These are phyloP conservation scores for Candida multigemmis DNA, from an alignment of 805 yeast species.

Conservation along the genomic window DNA sequence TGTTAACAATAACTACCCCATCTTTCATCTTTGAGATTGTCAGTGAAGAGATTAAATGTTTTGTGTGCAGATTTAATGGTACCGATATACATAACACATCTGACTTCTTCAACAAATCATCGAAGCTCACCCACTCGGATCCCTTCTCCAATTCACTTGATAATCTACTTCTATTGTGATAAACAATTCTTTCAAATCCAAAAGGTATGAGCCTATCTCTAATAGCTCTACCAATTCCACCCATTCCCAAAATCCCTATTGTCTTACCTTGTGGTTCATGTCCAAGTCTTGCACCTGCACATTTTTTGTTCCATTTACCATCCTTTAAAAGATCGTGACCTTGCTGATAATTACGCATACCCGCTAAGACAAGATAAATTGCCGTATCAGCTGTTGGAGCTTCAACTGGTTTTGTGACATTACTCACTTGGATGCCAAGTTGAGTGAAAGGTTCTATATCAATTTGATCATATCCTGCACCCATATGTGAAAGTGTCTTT, in stretches of 20 bases:
- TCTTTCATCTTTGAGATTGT: slow-evolving; percentile 63
- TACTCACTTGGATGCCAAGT: slow-evolving; percentile 53
- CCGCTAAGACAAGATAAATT: slow-evolving; percentile 51
- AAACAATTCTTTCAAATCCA: slow-evolving; percentile 63
- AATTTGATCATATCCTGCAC: slow-evolving; percentile 74
- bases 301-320: slow-evolving; percentile 50
- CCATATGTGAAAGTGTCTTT: slow-evolving; percentile 48
- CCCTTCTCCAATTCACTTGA: slow-evolving; percentile 55
- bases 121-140: slow-evolving; percentile 63
- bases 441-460: slow-evolving; percentile 45
- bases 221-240: slow-evolving; percentile 83
- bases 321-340: slow-evolving; percentile 45
- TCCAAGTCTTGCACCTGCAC: slow-evolving; percentile 52
- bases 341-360: slow-evolving; percentile 56
- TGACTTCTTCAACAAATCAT: slow-evolving; percentile 52
- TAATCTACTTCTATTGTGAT: slow-evolving; percentile 61
- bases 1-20: slow-evolving; percentile 71
- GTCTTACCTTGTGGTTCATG: slow-evolving; percentile 67
- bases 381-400: slow-evolving; percentile 68
- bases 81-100: slow-evolving; percentile 70
- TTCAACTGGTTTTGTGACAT: slow-evolving; percentile 59
- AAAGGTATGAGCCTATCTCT: slow-evolving; percentile 65
- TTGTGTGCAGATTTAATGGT: slow-evolving; percentile 68
- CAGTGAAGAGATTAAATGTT: slow-evolving; percentile 56
- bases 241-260: slow-evolving; percentile 80